Percentiles rank a stretch among this genome's conserved stretches.
phyloP scores from a whole-genome alignment of 1,284 basidiomycete genomes.

The Violaceomyces palustris region DNA sequence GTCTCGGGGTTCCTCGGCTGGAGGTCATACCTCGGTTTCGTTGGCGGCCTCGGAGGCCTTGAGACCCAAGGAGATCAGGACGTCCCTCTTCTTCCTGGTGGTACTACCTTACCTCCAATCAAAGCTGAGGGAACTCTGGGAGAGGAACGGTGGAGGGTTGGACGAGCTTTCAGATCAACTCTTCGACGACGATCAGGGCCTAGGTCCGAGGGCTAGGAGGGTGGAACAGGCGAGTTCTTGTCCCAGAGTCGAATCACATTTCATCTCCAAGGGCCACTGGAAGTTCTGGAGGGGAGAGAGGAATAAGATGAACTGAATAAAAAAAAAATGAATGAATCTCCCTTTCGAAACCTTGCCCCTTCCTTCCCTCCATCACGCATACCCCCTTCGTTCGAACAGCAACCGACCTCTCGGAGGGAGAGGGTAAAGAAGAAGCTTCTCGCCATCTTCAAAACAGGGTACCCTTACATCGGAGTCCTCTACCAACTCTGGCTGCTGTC shows the following conservation, averaged over 20 bases:
- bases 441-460: slow-evolving; percentile 53
- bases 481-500: slow-evolving; percentile 75
- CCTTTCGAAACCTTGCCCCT: too few relatives aligned
- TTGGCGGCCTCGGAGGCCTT: slow-evolving; percentile 20
- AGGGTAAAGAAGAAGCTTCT: neutral
- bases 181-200: slow-evolving; percentile 51
- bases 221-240: too few relatives aligned
- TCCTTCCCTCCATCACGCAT: too few relatives aligned
- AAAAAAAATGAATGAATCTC: too few relatives aligned
- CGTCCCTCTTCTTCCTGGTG: slow-evolving; percentile 58
- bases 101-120: slow-evolving; percentile 83
- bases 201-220: too few relatives aligned
- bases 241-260: too few relatives aligned
- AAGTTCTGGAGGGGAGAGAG: too few relatives aligned
- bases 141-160: slow-evolving; percentile 77
- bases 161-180: slow-evolving; percentile 62
- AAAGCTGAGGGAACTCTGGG: slow-evolving; percentile 83
- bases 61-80: slow-evolving; percentile 15
- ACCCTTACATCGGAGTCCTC: slow-evolving; percentile 73
- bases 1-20: slow-evolving; percentile 2
- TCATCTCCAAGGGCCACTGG: too few relatives aligned
- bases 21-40: slow-evolving; percentile 3
- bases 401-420: neutral
- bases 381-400: too few relatives aligned
- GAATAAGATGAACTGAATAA: too few relatives aligned